Evolutionary conservation across 2,329 filamentous ascomycete genomes (phyloP), one percentile per base, ranked within the genome.

Genomic region (Stagonosporopsis cucurbitacearum): DNA sequence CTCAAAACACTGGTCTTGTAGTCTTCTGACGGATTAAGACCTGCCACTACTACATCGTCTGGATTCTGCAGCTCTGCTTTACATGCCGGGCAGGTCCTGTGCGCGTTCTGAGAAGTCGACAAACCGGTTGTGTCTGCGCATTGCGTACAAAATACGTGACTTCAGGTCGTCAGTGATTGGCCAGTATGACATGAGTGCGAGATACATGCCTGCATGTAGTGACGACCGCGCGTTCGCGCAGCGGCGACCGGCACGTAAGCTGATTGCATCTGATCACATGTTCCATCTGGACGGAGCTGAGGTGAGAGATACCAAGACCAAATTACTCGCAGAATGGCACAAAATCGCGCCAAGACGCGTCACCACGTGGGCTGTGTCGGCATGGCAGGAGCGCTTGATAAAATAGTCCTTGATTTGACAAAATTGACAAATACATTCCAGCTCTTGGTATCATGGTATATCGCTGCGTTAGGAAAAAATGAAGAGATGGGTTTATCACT

Each of bases 1-100:
- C 90, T 92, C 11, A 97, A 80, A 0, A 96, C 85, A 57, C 88
- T 93, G 0, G 90, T 92, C 75, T 96, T 96, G 80, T 95, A 96
- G 63, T 96, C 92, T 67, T 97, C 93, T 0, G 86, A 88, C 0
- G 92, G 92, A 57, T 88, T 90, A 36, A 97, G 81, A 26, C 86
- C 83, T 1, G 88, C 84, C 19, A 88, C 80, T 9, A 90, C 86
- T 4, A 87, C 90, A 77, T 96, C 91, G 64, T 96, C 89, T 0
- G 86, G 86, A 59, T 88, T 89, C 7, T 79, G 78, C 2, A 97
- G 82, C 8, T 81, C 81, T 2, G 86, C 83, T 30, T 85, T 80
- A 70, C 94, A 98, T 23, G 90, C 91, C 50, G 92, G 93, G 70
- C 93, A 98, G 1, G 77, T 77, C 37, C 83, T 80, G 54, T 82